Base-by-base conservation (phyloP, 495 filamentous ascomycete species). In the Pseudevernia furfuracea region DNA sequence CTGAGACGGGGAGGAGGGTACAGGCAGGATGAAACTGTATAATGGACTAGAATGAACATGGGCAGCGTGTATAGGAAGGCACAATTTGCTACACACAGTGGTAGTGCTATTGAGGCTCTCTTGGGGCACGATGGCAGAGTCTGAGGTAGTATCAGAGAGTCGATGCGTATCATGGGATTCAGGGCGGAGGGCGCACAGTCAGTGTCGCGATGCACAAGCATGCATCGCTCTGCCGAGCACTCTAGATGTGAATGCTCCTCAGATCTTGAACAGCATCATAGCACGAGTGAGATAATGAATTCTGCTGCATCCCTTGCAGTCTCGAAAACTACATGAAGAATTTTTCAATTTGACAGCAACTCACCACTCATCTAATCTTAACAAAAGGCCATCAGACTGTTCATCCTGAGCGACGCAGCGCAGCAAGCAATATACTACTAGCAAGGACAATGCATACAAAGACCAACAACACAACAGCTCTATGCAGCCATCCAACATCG, bases 391-490 rank as follows among this genome's bases (percentile, higher is more conserved):
- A 30, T 7, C 17, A 32, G 7, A 15, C 12, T 21, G 7, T 30
- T 63, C 30, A 21, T 58, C 61, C 21, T 11, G 9, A 0, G 30
- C 34, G 49, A 43, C 46, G 48, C 62, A 64, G 38, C 44, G 56
- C 56, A 64, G 56, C 62, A 12, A 64, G 62, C 36, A 64, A 41
- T 28, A 14, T 1, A 1, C 66, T 60, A 63, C 70, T 65, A 9
- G 66, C 68, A 53, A 83, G 84, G 10, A 81, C 71, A 2, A 71
- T 70, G 38, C 58, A 62, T 1, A 74, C 59, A 59, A 85, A 84
- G 1, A 76, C 71, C 8, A 72, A 56, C 67, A 77, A 74, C 17
- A 82, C 79, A n/a, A 75, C 71, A 15, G 76, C 49, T 52, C 73
- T 72, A 30, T 80, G 75, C 19, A 76, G 17, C 70, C 75, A 76